These are phyloP conservation scores for Penicillium thymicola DNA, from an alignment of 2,329 filamentous ascomycete species.

Conservation along the genomic window DNA sequence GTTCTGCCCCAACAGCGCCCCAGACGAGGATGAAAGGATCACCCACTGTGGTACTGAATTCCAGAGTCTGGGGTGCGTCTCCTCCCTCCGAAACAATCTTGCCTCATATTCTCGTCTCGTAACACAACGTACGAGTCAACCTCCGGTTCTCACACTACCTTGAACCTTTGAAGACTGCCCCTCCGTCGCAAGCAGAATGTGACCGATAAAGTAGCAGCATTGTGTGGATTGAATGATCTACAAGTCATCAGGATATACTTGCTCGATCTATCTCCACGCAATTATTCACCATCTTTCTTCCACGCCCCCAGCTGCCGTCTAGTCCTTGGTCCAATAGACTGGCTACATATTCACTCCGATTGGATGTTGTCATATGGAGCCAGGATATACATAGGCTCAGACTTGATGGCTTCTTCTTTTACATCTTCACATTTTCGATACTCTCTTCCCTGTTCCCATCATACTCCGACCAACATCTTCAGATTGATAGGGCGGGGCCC, in stretches of 20 bases:
- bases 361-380: background rate
- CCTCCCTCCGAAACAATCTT: background rate
- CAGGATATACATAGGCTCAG: background rate
- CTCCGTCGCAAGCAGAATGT: background rate
- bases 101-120: background rate
- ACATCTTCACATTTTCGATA: background rate
- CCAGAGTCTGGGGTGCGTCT: background rate
- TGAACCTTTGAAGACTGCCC: background rate
- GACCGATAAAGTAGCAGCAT: background rate
- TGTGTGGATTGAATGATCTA: background rate
- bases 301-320: background rate
- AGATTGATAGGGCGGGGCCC: slow-evolving; percentile 1
- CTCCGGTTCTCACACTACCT: background rate
- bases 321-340: background rate
- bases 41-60: background rate
- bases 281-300: background rate
- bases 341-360: background rate
- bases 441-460: background rate
- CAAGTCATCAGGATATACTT: background rate
- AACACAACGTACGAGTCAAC: background rate
- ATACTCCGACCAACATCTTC: background rate
- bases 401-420: background rate
- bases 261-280: background rate
- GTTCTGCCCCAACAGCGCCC: background rate
- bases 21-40: background rate